Base-by-base conservation (phyloP, 2,329 filamentous ascomycete genomes). In the Colletotrichum sojae region DNA sequence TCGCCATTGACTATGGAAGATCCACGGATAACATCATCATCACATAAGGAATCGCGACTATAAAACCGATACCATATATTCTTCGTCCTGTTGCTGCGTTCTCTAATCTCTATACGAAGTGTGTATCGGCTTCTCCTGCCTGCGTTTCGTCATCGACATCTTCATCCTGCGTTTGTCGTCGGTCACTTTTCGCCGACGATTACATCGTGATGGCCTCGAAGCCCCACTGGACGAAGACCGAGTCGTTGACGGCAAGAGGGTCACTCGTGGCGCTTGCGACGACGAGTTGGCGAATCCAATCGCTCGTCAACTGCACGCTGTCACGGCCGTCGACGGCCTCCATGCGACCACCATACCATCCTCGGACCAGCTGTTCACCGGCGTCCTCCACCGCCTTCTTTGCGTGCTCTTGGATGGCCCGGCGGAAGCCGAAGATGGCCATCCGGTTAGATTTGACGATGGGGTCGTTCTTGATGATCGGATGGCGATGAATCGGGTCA, bases 281-380 rank as follows among this genome's bases (percentile, higher is more conserved):
- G 0, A 61, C 46, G 10, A 61, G 0, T 20, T 45, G 58, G 20
- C 58, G 46, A 40, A 61, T 20, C 58, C 58, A 61, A 20, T 52
- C 58, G 48, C 46, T 61, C 0, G 58, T 46, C 10, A 61, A 15
- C 58, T 61, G 2, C 0, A 61, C 58, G 10, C 58, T 61, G 46
- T 61, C 58, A 16, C 31, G 46, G 36, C 0, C 20, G 0, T 39
- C n/a, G 2, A 0, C 49, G 0, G 40, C 43, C 6, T 31, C 16
- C 39, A 66, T 6, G n/a, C 54, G 39, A 13, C 63, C 63, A 13
- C 63, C 55, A 8, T 48, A 54, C 49, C 56, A 66, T 6, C 25
- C 48, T 12, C 49, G 48, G 1, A n/a, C 10, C 18, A 66, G 10
- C 4, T 15, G 56, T 18, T 15, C 39, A 0, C 63, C 56, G 1